phyloP scores from a whole-genome alignment of 192 early-diverging fungal species.

The Spinellus fusiger region DNA sequence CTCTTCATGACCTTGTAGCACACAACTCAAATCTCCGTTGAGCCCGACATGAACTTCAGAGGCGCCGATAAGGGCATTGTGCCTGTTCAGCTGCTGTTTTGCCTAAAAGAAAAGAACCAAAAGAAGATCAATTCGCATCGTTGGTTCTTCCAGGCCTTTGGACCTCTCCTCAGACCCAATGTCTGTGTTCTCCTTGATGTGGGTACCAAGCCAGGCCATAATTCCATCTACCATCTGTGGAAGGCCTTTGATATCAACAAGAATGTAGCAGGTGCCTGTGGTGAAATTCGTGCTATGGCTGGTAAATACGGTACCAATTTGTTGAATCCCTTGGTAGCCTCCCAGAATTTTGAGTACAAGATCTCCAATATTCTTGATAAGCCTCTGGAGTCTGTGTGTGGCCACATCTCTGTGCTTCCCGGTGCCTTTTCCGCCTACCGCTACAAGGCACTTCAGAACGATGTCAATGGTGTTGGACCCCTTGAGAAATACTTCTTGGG shows the following conservation, averaged over 20 bases:
- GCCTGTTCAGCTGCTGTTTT: slow-evolving; percentile 79
- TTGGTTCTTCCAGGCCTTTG: slow-evolving; percentile 62
- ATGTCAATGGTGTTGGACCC: slow-evolving; percentile 45
- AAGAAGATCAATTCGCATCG: slow-evolving; percentile 89
- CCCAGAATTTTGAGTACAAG: slow-evolving; percentile 83
- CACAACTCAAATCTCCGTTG: slow-evolving; percentile 70
- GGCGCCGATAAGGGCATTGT: slow-evolving; percentile 60
- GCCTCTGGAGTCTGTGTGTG: slow-evolving; percentile 72
- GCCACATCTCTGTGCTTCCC: slow-evolving; percentile 78
- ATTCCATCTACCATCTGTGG: slow-evolving; percentile 71
- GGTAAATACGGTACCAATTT: slow-evolving; percentile 42
- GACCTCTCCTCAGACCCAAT: slow-evolving; percentile 48
- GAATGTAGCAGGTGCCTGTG: slow-evolving; percentile 75
- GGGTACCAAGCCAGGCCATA: slow-evolving; percentile 70
- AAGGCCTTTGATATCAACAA: slow-evolving; percentile 66
- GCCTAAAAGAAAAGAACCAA: slow-evolving; percentile 87
- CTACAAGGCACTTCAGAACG: slow-evolving; percentile 59
- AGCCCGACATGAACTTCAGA: slow-evolving; percentile 62
- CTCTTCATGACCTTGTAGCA: slow-evolving; percentile 28
- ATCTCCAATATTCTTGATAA: slow-evolving; percentile 73
- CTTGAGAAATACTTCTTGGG: slow-evolving; percentile 71
- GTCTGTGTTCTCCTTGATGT: slow-evolving; percentile 67
- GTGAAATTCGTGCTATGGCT: slow-evolving; percentile 65
- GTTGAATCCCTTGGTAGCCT: slow-evolving; percentile 67
- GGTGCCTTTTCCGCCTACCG: slow-evolving; percentile 81